Evolutionary conservation across 177 flowering plant species (phyloP).

Genomic region (Telopea speciosissima): DNA sequence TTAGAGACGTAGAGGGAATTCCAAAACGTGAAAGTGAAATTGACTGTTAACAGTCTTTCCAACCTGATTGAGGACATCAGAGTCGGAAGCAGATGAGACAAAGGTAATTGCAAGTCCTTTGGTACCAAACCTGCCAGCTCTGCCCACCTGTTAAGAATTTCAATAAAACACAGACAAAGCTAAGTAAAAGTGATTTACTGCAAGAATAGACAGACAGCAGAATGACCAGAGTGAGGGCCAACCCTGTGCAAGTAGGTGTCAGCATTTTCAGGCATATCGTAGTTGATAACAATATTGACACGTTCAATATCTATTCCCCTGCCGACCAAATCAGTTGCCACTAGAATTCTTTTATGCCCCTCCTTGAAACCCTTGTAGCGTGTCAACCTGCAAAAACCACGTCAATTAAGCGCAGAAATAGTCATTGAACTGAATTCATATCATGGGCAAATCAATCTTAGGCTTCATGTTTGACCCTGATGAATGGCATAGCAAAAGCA

Average conservation of each 20-base stretch:
- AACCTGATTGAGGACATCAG: constrained; percentile 94
- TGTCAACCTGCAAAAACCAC: constrained; percentile 50
- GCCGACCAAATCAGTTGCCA: constrained; percentile 97
- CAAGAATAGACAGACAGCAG: background rate
- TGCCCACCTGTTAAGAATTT: constrained; percentile 59
- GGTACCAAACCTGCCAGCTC: constrained; percentile 99
- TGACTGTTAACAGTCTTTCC: background rate
- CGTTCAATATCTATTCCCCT: constrained; percentile 97
- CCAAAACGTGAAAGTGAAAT: background rate
- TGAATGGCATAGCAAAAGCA: no score
- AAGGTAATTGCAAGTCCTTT: constrained; percentile 99
- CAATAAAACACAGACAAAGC: background rate
- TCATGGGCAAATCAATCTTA: no score
- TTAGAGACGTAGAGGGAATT: background rate
- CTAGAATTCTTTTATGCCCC: constrained; percentile 93
- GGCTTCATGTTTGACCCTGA: no score
- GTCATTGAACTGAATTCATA: no score
- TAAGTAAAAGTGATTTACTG: background rate
- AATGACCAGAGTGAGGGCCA: background rate
- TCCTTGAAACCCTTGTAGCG: constrained; percentile 96
- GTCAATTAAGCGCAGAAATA: no score
- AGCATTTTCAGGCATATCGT: constrained; percentile 99
- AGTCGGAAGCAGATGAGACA: constrained; percentile 90
- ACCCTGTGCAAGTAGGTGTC: constrained; percentile 98
- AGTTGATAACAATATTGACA: constrained; percentile 94